Evolutionary conservation across 78 protist genomes (phyloP), one percentile per base, ranked within the genome.

Genomic region (Dictyostelium citrinum): DNA sequence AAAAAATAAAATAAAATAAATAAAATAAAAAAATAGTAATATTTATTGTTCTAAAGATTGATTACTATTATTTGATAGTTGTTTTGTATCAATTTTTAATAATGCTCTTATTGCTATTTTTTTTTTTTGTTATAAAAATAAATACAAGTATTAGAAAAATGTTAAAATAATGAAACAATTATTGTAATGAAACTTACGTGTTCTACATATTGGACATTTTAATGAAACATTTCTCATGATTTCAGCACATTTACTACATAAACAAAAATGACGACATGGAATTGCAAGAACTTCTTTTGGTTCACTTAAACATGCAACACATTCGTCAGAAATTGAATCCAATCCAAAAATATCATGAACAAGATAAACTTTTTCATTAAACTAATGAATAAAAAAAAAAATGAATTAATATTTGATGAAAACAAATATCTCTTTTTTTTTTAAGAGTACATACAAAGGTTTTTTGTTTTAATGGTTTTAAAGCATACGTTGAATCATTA

Each of bases 271-370:
- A 29, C 93, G 33, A 22, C 93, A 88, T n/a, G 93, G 93, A 35
- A 88, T 88, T 31, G 85, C 86, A 9, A 88, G 51, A 20, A 78
- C 77, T 41, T 88, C 93, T 58, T 78, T 88, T 41, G 61, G 81
- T n/a, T 88, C 93, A 31, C 24, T 68, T 82, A 88, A 78, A 68
- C 93, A 88, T 20, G 82, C 75, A 24, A 88, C 84, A 88, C 93
- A 88, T 68, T 78, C 84, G 1, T 82, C 77, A 2, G 81, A 61
- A 39, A 43, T 29, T 5, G 46, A 9, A 10, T 88, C 86, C 7
- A 78, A 51, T 8, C 93, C 93, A 88, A 77, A 88, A 35, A 88
- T 88, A 88, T 88, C 93, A 88, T 88, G 93, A 39, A 78, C 81
- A 35, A 88, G 71, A 68, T 67, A 88, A 35, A 17, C 58, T 17